Evolutionary conservation across 78 protist species (phyloP).

Genomic region (Pigoraptor vietnamica): DNA sequence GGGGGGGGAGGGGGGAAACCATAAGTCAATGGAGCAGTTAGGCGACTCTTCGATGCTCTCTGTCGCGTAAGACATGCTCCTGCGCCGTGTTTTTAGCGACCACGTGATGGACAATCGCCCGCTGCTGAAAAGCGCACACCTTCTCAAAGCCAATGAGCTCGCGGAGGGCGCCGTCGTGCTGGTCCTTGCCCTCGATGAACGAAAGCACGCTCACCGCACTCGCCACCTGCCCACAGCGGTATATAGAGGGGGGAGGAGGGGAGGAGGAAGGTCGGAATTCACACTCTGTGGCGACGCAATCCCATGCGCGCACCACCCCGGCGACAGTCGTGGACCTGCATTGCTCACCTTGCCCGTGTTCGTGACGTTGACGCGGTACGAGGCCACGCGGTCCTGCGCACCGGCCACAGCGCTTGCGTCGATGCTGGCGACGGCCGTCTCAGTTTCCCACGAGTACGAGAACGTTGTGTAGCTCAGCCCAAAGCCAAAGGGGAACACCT

Average conservation of each 20-base stretch:
- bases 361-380: neutral
- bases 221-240: neutral
- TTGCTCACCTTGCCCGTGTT: neutral
- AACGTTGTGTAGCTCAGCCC: constrained; percentile 23
- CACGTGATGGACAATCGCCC: too few species aligned
- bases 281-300: too few species aligned
- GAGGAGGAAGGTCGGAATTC: too few species aligned
- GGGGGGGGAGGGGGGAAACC: too few species aligned
- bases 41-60: too few species aligned
- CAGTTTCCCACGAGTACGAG: neutral
- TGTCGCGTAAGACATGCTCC: too few species aligned
- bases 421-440: neutral
- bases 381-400: neutral
- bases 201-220: neutral
- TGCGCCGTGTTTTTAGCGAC: too few species aligned
- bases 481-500: neutral
- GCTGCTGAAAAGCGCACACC: too few species aligned
- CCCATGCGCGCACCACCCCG: too few species aligned
- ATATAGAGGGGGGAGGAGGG: too few species aligned
- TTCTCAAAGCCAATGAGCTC: neutral
- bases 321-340: too few species aligned
- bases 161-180: neutral
- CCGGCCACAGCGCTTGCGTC: neutral
- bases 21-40: too few species aligned
- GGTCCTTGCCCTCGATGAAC: neutral